Evolutionary conservation across 768 basidiomycete genomes (phyloP).

Genomic region (Hemileccinum rubropunctum): DNA sequence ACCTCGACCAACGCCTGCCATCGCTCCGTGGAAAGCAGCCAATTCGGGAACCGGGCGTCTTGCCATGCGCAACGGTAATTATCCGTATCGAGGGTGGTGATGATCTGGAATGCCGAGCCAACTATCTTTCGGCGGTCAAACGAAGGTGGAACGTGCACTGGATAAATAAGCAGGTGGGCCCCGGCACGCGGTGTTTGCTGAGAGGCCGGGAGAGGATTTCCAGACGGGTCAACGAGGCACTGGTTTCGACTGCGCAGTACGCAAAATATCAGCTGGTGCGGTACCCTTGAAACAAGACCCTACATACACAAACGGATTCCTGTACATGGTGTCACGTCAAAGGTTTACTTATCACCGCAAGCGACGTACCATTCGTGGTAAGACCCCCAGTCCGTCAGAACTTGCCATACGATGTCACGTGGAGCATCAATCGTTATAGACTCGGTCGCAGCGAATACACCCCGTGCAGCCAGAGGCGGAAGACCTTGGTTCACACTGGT

Average conservation of each 20-base stretch:
- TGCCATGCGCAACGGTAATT: slow-evolving; percentile 60
- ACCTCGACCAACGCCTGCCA: slow-evolving; percentile 59
- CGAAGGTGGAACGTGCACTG: slow-evolving; percentile 61
- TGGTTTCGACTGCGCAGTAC: slow-evolving; percentile 47
- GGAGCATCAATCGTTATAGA: slow-evolving; percentile 61
- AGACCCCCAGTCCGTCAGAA: slow-evolving; percentile 56
- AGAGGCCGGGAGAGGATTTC: slow-evolving; percentile 34
- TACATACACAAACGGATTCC: slow-evolving; percentile 68
- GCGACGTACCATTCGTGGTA: slow-evolving; percentile 59
- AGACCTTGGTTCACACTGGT: slow-evolving; percentile 18
- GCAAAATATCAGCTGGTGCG: neutral
- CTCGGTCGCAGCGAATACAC: slow-evolving; percentile 47
- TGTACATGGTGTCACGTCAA: slow-evolving; percentile 22
- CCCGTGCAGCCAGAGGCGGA: slow-evolving; percentile 39
- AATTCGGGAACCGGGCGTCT: slow-evolving; percentile 38
- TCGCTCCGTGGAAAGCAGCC: slow-evolving; percentile 52
- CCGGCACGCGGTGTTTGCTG: slow-evolving; percentile 53
- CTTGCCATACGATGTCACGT: slow-evolving; percentile 56
- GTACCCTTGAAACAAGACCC: neutral
- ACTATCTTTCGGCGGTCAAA: slow-evolving; percentile 39
- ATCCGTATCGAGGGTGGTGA: slow-evolving; percentile 51
- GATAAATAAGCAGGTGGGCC: slow-evolving; percentile 42
- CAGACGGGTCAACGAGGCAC: slow-evolving; percentile 41
- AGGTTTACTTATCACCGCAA: neutral
- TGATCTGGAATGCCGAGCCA: slow-evolving; percentile 40